Conservation (phyloP, 2,329 filamentous ascomycete species). For the Plectosphaerella sp. region DNA sequence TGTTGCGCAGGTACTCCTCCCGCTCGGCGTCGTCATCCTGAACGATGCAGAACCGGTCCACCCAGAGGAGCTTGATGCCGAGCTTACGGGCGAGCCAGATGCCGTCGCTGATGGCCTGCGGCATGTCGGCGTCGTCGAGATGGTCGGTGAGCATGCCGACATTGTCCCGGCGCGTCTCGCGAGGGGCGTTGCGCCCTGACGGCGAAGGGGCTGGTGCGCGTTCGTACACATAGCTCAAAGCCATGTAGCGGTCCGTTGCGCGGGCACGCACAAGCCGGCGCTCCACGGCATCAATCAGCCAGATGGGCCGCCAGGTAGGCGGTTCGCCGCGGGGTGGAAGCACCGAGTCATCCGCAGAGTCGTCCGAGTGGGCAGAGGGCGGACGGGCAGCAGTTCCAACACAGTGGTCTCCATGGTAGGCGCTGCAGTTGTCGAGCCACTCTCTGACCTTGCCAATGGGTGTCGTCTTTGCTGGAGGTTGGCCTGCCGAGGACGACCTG, state of each 20-base stretch:
- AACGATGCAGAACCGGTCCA: constrained; percentile 39
- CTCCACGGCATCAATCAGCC: constrained; percentile 36
- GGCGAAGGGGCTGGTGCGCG: constrained; percentile 15
- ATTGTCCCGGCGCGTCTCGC: constrained; percentile 29
- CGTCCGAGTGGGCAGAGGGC: constrained; percentile 9
- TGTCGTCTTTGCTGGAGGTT: constrained; percentile 18
- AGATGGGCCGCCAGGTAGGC: constrained; percentile 31
- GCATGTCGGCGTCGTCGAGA: constrained; percentile 30
- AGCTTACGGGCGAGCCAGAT: constrained; percentile 39
- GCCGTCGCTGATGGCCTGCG: constrained; percentile 36
- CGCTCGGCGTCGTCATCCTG: constrained; percentile 37
- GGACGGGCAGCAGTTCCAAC: constrained; percentile 15
- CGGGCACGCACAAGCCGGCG: constrained; percentile 31
- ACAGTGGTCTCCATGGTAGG: constrained; percentile 36
- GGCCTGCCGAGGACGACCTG: constrained; percentile 8
- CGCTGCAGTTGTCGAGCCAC: constrained; percentile 38
- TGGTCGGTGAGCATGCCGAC: constrained; percentile 27
- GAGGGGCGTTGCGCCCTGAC: constrained; percentile 9
- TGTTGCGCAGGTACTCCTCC: constrained; percentile 34
- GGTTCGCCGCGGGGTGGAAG: not conserved
- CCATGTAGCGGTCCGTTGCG: constrained; percentile 34
- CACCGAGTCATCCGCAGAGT: not conserved
- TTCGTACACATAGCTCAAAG: constrained; percentile 43
- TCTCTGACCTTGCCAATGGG: constrained; percentile 33
- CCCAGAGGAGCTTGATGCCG: constrained; percentile 38